phyloP scores from a whole-genome alignment of 1,284 basidiomycete species.

The Coniophora puteana region DNA sequence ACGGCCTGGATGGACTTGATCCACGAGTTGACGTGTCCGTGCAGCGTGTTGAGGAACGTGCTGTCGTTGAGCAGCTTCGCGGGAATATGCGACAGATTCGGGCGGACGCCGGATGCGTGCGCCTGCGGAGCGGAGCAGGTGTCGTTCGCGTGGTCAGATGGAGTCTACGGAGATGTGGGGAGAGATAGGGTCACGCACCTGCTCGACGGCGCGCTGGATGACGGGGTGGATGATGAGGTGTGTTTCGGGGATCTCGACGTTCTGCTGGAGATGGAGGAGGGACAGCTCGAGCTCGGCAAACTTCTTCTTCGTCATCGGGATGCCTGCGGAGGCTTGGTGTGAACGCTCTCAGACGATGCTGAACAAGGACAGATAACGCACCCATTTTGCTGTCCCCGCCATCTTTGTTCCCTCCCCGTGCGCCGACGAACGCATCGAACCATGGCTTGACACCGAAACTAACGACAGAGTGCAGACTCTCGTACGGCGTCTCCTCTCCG shows the following conservation, averaged over 20 bases:
- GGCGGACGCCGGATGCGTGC: conserved; percentile 51
- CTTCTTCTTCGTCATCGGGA: conserved; percentile 98
- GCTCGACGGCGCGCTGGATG: conserved; percentile 85
- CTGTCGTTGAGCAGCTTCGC: conserved; percentile 78
- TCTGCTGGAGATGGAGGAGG: conserved; percentile 94
- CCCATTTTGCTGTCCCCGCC: conserved; percentile 87
- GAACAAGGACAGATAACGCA: conserved; percentile 26
- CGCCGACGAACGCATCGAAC: conserved; percentile 95
- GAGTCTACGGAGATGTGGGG: conserved; percentile 4
- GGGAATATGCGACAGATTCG: conserved; percentile 78
- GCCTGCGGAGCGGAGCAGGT: conserved; percentile 34
- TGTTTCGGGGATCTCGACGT: conserved; percentile 98
- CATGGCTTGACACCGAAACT: conserved; percentile 96
- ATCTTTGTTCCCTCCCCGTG: conserved; percentile 73
- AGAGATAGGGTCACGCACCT: conserved; percentile 33
- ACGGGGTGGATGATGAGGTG: conserved; percentile 89
- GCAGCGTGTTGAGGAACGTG: conserved; percentile 90
- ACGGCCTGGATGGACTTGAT: conserved; percentile 98
- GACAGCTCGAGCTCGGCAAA: conserved; percentile 98
- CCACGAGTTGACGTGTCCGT: conserved; percentile 95
- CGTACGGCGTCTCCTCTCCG: conserved; percentile 90
- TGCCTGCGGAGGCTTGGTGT: conserved; percentile 47
- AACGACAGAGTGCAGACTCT: conserved; percentile 94
- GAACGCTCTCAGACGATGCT: neutral
- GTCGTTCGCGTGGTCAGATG: conserved; percentile 14